Evolutionary conservation across 2,329 filamentous ascomycete species (phyloP).

Genomic region (Helicocarpus griseus): DNA sequence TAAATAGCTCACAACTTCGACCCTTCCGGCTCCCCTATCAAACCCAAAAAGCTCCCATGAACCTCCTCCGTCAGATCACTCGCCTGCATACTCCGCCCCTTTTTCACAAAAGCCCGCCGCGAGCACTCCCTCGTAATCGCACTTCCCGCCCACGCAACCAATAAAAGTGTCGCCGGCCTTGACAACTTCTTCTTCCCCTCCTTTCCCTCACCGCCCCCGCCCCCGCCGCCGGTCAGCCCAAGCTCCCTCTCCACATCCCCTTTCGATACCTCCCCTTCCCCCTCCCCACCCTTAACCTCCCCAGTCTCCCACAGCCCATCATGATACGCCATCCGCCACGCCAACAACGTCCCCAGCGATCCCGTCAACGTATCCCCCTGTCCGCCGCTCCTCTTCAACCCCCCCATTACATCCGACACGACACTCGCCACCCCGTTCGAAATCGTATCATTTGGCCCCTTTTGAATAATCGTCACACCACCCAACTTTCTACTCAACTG

Average conservation of each 20-base stretch:
- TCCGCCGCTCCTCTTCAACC: slow-evolving; percentile 80
- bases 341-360: slow-evolving; percentile 75
- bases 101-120: slow-evolving; percentile 72
- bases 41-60: slow-evolving; percentile 64
- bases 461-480: slow-evolving; percentile 85
- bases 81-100: slow-evolving; percentile 80
- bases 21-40: slow-evolving; percentile 63
- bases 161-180: slow-evolving; percentile 51
- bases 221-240: slow-evolving; percentile 26
- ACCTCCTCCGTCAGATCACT: slow-evolving; percentile 89
- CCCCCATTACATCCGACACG: slow-evolving; percentile 67
- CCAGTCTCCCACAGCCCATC: slow-evolving; percentile 63
- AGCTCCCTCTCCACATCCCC: slow-evolving; percentile 31
- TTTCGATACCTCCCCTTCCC: slow-evolving; percentile 25
- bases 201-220: slow-evolving; percentile 12
- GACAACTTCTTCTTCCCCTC: slow-evolving; percentile 45
- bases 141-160: slow-evolving; percentile 80
- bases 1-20: slow-evolving; percentile 19
- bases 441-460: slow-evolving; percentile 73
- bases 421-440: slow-evolving; percentile 70
- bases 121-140: slow-evolving; percentile 86
- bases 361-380: slow-evolving; percentile 95
- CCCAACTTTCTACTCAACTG: slow-evolving; percentile 67
- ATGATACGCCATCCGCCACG: slow-evolving; percentile 78
- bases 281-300: slow-evolving; percentile 17